Percentiles rank a stretch among this genome's conserved stretches.
These are phyloP conservation scores for Aspergillus neoniger DNA, from an alignment of 2,329 filamentous ascomycete species.

Conservation along the genomic window DNA sequence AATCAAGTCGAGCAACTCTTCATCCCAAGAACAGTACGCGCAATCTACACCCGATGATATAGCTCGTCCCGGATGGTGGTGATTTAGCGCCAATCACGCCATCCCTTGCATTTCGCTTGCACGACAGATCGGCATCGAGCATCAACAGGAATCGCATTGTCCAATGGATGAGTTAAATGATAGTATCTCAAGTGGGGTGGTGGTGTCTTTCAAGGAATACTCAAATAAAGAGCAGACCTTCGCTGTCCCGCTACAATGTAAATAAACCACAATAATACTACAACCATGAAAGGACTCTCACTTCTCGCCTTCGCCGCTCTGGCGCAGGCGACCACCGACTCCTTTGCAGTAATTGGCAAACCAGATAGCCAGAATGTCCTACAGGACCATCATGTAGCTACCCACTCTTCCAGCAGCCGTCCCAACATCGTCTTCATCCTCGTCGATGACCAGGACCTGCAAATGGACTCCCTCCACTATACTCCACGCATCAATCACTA, in stretches of 20 bases:
- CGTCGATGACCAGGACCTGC: slow-evolving; percentile 66
- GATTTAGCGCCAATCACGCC: background rate
- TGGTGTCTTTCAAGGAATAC: too few relatives aligned
- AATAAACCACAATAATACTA: background rate
- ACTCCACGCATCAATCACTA: slow-evolving; percentile 59
- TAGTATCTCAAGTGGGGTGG: too few relatives aligned
- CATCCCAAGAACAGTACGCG: too few relatives aligned
- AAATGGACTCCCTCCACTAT: slow-evolving; percentile 60
- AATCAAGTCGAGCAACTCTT: too few relatives aligned
- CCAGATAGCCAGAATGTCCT: background rate
- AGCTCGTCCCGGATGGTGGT: background rate
- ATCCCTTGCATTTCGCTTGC: background rate
- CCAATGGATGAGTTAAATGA: too few relatives aligned
- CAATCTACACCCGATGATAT: too few relatives aligned
- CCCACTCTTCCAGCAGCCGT: background rate
- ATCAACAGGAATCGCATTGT: too few relatives aligned
- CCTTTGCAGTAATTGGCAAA: too few relatives aligned
- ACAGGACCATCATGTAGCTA: background rate
- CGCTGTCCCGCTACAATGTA: background rate
- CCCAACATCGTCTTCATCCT: slow-evolving; percentile 66
- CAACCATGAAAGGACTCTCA: background rate
- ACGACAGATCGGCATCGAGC: background rate
- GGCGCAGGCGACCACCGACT: background rate
- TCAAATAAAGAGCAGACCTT: too few relatives aligned
- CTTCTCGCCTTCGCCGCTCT: background rate